Percentiles rank a stretch among this genome's conserved stretches.
These are phyloP conservation scores for Stachybotrys chartarum DNA, from an alignment of 2,329 filamentous ascomycete genomes.

Conservation along the genomic window DNA sequence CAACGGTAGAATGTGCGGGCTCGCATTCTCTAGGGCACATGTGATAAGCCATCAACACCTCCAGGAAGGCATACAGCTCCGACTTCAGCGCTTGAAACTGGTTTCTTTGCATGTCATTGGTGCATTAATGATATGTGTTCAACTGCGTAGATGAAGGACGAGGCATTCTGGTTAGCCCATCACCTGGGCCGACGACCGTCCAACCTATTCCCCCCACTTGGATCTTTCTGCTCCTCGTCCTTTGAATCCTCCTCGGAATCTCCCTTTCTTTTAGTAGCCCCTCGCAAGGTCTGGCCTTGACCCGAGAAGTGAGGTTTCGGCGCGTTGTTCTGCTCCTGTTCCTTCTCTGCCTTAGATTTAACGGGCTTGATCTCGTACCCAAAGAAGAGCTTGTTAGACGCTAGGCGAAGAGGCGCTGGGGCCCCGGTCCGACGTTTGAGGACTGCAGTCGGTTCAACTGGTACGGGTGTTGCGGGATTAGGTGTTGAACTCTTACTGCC, in stretches of 20 bases:
- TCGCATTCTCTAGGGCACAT: too few species aligned
- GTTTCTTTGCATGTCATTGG: too few species aligned
- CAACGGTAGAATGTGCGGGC: too few species aligned
- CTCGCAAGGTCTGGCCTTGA: constrained; percentile 71
- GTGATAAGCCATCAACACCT: too few species aligned
- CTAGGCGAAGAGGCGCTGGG: constrained; percentile 76
- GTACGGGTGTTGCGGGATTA: constrained; percentile 65
- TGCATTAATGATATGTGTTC: too few species aligned
- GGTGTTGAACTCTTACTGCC: constrained; percentile 57
- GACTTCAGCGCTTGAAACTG: too few species aligned
- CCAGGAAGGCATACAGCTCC: too few species aligned
- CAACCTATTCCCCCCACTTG: constrained; percentile 34
- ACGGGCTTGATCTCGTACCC: constrained; percentile 89
- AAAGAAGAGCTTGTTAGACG: constrained; percentile 91
- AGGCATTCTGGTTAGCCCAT: neutral
- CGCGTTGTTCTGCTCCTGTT: constrained; percentile 56
- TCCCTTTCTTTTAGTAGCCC: constrained; percentile 64
- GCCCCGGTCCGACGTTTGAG: constrained; percentile 58
- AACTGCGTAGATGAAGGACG: too few species aligned
- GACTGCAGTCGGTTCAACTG: constrained; percentile 16
- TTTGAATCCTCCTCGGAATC: constrained; percentile 35
- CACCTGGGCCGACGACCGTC: constrained; percentile 32
- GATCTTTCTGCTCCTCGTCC: constrained; percentile 37
- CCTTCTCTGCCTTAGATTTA: constrained; percentile 68
- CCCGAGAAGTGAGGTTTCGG: constrained; percentile 73